Conservation (phyloP, 2,329 filamentous ascomycete genomes). For the Pseudopyricularia cyperi region DNA sequence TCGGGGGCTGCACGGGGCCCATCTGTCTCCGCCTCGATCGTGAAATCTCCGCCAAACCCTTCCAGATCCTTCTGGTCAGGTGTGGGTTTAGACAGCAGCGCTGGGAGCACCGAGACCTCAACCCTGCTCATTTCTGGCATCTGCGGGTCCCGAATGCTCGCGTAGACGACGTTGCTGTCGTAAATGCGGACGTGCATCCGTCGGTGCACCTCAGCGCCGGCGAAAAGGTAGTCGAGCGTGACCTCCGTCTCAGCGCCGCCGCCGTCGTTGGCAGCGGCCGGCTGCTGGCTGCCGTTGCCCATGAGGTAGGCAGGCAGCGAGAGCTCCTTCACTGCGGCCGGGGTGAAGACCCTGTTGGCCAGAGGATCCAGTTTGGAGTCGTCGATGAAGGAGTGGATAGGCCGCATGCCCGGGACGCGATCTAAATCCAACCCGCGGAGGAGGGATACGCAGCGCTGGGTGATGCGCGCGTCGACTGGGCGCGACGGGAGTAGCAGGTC, state of each 20-base stretch:
- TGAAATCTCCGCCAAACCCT: not conserved
- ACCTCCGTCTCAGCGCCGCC: conserved; percentile 2
- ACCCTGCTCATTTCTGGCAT: conserved; percentile 22
- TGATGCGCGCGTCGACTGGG: conserved; percentile 34
- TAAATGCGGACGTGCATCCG: conserved; percentile 31
- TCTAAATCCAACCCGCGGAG: not conserved
- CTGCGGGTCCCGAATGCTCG: conserved; percentile 28
- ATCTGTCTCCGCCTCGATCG: not conserved
- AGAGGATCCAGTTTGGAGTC: conserved; percentile 30
- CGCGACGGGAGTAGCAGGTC: conserved; percentile 33
- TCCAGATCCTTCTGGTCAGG: not conserved
- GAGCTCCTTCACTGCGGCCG: conserved; percentile 8
- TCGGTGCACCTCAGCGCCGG: conserved; percentile 39
- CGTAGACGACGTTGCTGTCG: conserved; percentile 33
- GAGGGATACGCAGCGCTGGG: conserved; percentile 20
- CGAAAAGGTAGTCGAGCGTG: conserved; percentile 27
- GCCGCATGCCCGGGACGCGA: conserved; percentile 11
- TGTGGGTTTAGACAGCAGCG: not conserved
- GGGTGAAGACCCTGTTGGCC: conserved; percentile 36
- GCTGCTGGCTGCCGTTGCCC: not conserved
- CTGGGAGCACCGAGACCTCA: not conserved
- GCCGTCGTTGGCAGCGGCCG: no score
- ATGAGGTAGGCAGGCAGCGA: not conserved
- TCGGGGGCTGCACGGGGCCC: not conserved
- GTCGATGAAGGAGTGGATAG: conserved; percentile 28